Evolutionary conservation across 768 basidiomycete genomes (phyloP).

Genomic region (Suillus occidentalis): DNA sequence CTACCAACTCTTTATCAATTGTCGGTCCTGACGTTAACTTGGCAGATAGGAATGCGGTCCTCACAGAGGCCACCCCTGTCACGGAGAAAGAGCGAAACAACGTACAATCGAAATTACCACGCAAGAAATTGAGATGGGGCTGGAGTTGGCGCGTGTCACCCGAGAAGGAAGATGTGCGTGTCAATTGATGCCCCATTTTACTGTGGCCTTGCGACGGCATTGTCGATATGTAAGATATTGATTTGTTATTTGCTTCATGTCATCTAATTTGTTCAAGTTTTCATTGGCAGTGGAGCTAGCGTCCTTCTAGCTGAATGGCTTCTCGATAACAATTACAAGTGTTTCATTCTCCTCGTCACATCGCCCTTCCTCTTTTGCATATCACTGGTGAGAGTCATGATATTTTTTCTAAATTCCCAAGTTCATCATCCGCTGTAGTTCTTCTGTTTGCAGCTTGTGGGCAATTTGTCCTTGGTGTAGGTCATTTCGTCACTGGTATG

Average conservation of each 20-base stretch:
- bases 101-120: background rate
- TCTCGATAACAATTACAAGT: conserved; percentile 58
- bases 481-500: conserved; percentile 22
- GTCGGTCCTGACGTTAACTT: conserved; percentile 56
- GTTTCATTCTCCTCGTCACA: conserved; percentile 66
- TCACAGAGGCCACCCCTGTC: conserved; percentile 21
- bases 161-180: conserved; percentile 23
- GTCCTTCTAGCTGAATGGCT: conserved; percentile 66
- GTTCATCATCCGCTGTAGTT: conserved; percentile 45
- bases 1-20: conserved; percentile 39
- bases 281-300: conserved; percentile 61
- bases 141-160: conserved; percentile 48
- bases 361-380: conserved; percentile 76
- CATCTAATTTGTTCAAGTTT: conserved; percentile 46
- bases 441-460: conserved; percentile 69
- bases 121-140: conserved; percentile 18
- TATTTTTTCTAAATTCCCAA: background rate
- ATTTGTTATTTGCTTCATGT: background rate
- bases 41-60: conserved; percentile 37
- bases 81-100: conserved; percentile 17
- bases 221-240: conserved; percentile 56
- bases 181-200: conserved; percentile 66
- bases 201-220: conserved; percentile 60
- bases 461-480: conserved; percentile 61
- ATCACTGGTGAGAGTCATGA: conserved; percentile 50